Conservation (phyloP, 1,284 basidiomycete genomes). For the Ustilago shanxiensis region DNA sequence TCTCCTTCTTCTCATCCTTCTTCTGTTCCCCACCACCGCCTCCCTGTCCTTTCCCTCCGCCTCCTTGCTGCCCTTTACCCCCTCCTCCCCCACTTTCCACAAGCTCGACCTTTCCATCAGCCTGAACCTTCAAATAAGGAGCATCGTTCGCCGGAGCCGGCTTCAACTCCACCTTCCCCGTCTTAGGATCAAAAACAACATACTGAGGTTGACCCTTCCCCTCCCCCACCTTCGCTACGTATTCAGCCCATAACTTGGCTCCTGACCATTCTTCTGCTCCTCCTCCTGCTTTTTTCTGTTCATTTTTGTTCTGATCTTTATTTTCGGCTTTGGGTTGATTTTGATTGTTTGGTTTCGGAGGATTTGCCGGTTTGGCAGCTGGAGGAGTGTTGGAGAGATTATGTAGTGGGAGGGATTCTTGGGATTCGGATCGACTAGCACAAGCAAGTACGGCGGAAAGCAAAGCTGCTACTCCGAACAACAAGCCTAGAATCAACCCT, state of each 20-base stretch:
- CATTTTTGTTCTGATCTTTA: slow-evolving; percentile 1
- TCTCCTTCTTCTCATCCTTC: not conserved
- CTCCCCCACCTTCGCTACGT: slow-evolving; percentile 15
- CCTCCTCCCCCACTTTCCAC: slow-evolving; percentile 8
- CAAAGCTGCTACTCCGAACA: slow-evolving; percentile 26
- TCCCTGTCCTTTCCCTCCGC: not conserved
- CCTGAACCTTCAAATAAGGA: slow-evolving; percentile 26
- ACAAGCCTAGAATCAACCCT: slow-evolving; percentile 30
- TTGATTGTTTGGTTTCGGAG: slow-evolving; percentile 5
- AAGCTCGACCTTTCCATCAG: slow-evolving; percentile 34
- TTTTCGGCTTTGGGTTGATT: not conserved
- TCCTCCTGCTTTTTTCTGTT: not conserved
- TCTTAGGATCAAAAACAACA: slow-evolving; percentile 36
- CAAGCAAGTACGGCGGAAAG: slow-evolving; percentile 33
- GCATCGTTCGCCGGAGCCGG: slow-evolving; percentile 29
- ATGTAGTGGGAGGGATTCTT: slow-evolving; percentile 23
- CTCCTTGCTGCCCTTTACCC: not conserved
- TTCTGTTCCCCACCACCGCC: not conserved
- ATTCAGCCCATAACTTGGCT: slow-evolving; percentile 30
- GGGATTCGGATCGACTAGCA: slow-evolving; percentile 27
- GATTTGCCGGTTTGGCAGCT: not conserved
- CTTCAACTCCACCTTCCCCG: slow-evolving; percentile 33
- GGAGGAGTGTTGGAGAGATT: slow-evolving; percentile 4
- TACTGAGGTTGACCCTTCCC: slow-evolving; percentile 20
- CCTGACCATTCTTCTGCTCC: slow-evolving; percentile 27